Percentiles rank a stretch among this genome's conserved stretches.
Evolutionary conservation across 768 basidiomycete species (phyloP).

Genomic region (Pleurotus eryngii): DNA sequence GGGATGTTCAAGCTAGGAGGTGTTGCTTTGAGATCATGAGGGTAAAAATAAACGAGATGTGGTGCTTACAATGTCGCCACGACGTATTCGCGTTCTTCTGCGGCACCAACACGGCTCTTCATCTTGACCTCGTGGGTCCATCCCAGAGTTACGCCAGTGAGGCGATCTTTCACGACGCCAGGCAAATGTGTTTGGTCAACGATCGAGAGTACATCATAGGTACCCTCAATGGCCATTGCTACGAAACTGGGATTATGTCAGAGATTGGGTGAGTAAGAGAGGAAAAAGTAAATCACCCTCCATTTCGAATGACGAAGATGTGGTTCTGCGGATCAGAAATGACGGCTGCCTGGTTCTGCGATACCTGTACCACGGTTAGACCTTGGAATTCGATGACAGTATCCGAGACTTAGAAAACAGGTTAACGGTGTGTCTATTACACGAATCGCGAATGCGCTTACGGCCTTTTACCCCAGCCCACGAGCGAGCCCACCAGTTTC

Average conservation of each 20-base stretch:
- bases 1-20: slow-evolving; percentile 68
- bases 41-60: neutral
- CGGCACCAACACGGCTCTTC: slow-evolving; percentile 50
- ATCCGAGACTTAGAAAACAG: slow-evolving; percentile 59
- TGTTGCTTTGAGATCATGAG: neutral
- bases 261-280: slow-evolving; percentile 24
- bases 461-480: slow-evolving; percentile 69
- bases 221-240: slow-evolving; percentile 72
- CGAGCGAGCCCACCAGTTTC: slow-evolving; percentile 84
- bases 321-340: slow-evolving; percentile 77
- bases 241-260: slow-evolving; percentile 71
- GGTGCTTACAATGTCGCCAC: slow-evolving; percentile 69
- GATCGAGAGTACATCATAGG: slow-evolving; percentile 76
- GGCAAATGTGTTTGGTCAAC: slow-evolving; percentile 83
- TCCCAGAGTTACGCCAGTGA: slow-evolving; percentile 64
- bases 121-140: slow-evolving; percentile 77
- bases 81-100: slow-evolving; percentile 58
- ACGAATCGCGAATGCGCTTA: slow-evolving; percentile 30
- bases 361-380: slow-evolving; percentile 81
- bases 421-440: neutral
- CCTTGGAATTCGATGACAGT: slow-evolving; percentile 80
- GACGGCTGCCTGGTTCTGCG: slow-evolving; percentile 78
- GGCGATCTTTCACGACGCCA: slow-evolving; percentile 51
- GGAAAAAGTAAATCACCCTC: neutral
- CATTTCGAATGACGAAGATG: slow-evolving; percentile 36